Conservation (phyloP, 805 yeast species). For the Saccharomycopsis sp. region DNA sequence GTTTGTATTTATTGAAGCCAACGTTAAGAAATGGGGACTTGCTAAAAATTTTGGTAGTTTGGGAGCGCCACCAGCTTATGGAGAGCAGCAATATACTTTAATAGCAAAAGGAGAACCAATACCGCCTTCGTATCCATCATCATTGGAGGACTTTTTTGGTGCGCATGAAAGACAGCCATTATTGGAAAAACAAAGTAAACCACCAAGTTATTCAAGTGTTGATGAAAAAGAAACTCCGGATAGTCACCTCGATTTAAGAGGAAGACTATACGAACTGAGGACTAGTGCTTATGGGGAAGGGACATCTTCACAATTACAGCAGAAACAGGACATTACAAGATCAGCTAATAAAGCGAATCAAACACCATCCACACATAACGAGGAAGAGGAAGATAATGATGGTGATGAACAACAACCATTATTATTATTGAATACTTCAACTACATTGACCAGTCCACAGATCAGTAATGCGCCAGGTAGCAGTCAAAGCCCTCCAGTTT, state of each 20-base stretch:
- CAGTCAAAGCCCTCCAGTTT: no score
- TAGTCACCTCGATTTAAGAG: conserved; percentile 7
- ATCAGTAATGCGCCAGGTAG: no score
- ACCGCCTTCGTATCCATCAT: conserved; percentile 41
- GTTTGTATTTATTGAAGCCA: conserved; percentile 73
- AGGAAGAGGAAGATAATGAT: no score
- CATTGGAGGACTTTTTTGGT: conserved; percentile 40
- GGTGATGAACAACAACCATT: no score
- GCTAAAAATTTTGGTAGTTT: conserved; percentile 51
- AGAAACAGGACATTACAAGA: no score
- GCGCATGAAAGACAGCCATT: neutral
- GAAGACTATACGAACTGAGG: conserved; percentile 12
- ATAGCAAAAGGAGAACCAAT: conserved; percentile 37
- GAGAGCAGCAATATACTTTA: conserved; percentile 28
- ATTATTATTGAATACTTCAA: no score
- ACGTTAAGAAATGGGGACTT: conserved; percentile 80
- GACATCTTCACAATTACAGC: no score
- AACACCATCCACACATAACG: no score
- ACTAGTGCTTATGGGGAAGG: conserved; percentile 11
- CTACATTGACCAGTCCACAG: no score
- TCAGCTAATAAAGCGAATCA: no score
- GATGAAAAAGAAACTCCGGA: conserved; percentile 10
- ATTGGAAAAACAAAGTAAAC: neutral
- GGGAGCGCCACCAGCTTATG: conserved; percentile 24
- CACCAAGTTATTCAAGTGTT: neutral